These are phyloP conservation scores for Withania somnifera DNA, from an alignment of 305 asterid species.

Conservation along the genomic window DNA sequence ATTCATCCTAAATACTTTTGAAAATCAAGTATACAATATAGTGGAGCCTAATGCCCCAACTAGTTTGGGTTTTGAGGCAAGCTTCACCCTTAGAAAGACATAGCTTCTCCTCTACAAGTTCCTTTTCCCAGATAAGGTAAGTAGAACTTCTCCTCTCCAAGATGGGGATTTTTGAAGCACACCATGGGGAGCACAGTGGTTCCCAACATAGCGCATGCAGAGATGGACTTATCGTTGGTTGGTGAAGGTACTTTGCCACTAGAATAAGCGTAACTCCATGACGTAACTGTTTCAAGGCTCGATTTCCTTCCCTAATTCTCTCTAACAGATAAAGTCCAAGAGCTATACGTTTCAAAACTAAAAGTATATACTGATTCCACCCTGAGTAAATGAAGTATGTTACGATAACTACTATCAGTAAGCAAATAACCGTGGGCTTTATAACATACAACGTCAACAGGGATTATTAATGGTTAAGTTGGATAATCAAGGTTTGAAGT, in stretches of 20 bases:
- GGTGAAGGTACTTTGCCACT: background rate
- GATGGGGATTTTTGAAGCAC: no score
- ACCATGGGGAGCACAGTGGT: background rate
- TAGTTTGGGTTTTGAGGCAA: background rate
- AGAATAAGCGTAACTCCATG: background rate
- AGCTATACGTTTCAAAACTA: background rate
- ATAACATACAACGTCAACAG: background rate
- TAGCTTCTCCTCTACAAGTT: no score
- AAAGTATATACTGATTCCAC: background rate
- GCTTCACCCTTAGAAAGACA: background rate
- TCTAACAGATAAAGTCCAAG: background rate
- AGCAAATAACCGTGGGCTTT: background rate
- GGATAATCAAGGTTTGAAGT: background rate
- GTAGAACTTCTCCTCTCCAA: no score
- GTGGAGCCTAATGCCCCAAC: background rate
- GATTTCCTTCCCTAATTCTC: background rate
- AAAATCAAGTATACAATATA: background rate
- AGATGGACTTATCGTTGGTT: background rate
- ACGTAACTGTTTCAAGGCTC: background rate
- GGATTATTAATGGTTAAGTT: background rate
- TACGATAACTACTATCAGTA: background rate
- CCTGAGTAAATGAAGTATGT: background rate
- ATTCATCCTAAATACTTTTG: background rate
- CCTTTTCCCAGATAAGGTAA: no score
- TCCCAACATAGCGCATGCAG: background rate